Evolutionary conservation across 2,329 filamentous ascomycete species (phyloP), one percentile per base, ranked within the genome.

Genomic region (Berkeleyomyces rouxiae): DNA sequence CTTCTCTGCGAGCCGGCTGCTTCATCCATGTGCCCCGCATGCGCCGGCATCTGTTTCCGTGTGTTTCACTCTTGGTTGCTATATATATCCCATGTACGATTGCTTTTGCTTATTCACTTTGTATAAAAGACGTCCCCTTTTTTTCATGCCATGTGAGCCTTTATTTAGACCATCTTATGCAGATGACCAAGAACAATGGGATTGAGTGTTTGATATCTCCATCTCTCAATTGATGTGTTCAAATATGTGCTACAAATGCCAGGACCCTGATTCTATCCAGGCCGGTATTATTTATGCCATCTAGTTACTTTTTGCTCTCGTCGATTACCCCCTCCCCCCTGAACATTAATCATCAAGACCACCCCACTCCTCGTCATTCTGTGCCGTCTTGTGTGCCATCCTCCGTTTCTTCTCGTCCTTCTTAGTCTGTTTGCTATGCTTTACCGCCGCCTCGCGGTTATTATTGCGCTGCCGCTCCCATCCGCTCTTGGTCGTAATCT

Each of bases 401-500:
- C 66, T 65, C 51, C 31, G 43, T 55, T 37, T 67, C 63, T 67
- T 66, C 46, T 63, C 62, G 47, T 73, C 70, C 65, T 70, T 69
- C 71, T 79, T 80, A 67, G 79, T 75, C 71, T 76, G 77, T 73
- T 80, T 83, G 71, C 81, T 86, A 37, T 78, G 79, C 65, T 80
- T 77, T 62, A 85, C 84, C 4, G 83, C 86, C 0, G 80, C 84
- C 62, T 73, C 80, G 66, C 74, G 77, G 67, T 86, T 89, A 68
- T 88, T 80, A 73, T 88, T 85, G 71, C 79, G 77, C 67, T 79
- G 78, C 67, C 86, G 77, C 71, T 90, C 85, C 75, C 82, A 92
- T 2, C 86, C 85, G 70, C 86, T 88, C 80, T 87, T 88, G 0
- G 86, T 89, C 67, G 90, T 92, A 68, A 97, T 97, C 70, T 83